A percentile compares a stretch with the other conserved stretches of the same genome.
Conservation (phyloP, 1,284 basidiomycete species). For the Ceratobasidium sp. region DNA sequence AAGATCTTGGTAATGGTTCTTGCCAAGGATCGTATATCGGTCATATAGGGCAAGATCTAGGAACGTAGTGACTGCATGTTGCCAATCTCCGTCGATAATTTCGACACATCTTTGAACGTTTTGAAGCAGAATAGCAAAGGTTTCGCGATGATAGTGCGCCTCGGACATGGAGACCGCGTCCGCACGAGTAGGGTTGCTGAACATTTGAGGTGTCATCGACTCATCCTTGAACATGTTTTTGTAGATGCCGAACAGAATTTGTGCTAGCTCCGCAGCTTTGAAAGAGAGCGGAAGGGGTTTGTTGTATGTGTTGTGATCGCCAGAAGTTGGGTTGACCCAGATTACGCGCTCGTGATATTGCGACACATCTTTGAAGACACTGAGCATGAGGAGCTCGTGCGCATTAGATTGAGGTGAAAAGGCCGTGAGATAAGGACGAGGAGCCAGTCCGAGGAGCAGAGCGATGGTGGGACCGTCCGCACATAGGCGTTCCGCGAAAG, state of each 20-base stretch:
- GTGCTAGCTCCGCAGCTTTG: slow-evolving; percentile 7
- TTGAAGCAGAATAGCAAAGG: not conserved
- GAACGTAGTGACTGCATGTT: not conserved
- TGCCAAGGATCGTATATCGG: not conserved
- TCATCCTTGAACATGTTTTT: slow-evolving; percentile 10
- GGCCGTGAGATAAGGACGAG: slow-evolving; percentile 10
- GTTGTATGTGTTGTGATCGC: slow-evolving; percentile 8
- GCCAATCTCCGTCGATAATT: not conserved
- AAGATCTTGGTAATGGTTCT: slow-evolving; percentile 4
- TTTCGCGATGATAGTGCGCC: slow-evolving; percentile 17
- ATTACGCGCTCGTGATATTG: slow-evolving; percentile 22
- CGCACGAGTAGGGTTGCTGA: not conserved
- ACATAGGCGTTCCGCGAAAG: slow-evolving; percentile 18
- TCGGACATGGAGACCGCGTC: not conserved
- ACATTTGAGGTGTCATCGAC: not conserved
- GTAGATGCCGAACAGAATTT: not conserved
- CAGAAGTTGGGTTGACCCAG: slow-evolving; percentile 10
- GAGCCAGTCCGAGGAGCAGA: slow-evolving; percentile 6
- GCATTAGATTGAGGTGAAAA: slow-evolving; percentile 7
- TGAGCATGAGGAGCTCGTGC: not conserved
- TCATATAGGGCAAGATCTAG: not conserved
- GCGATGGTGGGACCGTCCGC: not conserved
- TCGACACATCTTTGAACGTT: not conserved
- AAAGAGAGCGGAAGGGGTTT: not conserved
- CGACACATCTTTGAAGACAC: not conserved